These are phyloP conservation scores for Sclerotiophoma versabilis DNA, from an alignment of 2,329 filamentous ascomycete genomes.

Conservation along the genomic window DNA sequence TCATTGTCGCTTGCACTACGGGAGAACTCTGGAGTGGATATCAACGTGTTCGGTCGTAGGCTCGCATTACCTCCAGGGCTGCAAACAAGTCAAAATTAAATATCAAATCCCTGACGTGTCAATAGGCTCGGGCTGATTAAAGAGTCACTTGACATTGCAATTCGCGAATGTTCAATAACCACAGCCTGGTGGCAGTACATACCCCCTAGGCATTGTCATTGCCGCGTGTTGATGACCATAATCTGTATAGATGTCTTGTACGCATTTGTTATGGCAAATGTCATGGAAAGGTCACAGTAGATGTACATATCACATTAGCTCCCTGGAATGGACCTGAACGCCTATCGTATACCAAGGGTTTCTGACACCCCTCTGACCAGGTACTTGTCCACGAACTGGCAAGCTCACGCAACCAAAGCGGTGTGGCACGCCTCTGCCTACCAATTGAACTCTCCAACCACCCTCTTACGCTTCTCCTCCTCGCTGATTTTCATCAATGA, in stretches of 20 bases:
- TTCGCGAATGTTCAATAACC: too few relatives aligned
- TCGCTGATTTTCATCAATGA: slow-evolving; percentile 22
- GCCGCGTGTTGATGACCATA: too few relatives aligned
- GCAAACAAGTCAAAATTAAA: too few relatives aligned
- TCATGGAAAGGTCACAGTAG: neutral
- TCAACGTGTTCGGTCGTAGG: neutral
- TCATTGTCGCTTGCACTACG: neutral
- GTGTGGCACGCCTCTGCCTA: neutral
- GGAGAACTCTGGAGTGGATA: neutral
- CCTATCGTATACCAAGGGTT: neutral
- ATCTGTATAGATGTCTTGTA: too few relatives aligned
- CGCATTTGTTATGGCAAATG: neutral
- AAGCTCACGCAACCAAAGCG: neutral
- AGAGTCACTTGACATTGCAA: too few relatives aligned
- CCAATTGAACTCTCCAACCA: slow-evolving; percentile 3
- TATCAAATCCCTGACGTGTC: too few relatives aligned
- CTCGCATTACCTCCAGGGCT: too few relatives aligned
- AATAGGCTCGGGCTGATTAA: too few relatives aligned
- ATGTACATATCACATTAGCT: slow-evolving; percentile 1
- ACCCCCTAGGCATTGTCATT: too few relatives aligned
- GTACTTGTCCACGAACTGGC: neutral
- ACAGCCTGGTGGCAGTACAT: too few relatives aligned
- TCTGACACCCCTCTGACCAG: neutral
- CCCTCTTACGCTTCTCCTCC: slow-evolving; percentile 19
- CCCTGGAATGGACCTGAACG: neutral